Percentiles rank a stretch among this genome's conserved stretches.
These are phyloP conservation scores for Talaromyces rugulosus DNA, from an alignment of 2,329 filamentous ascomycete genomes.

Conservation along the genomic window DNA sequence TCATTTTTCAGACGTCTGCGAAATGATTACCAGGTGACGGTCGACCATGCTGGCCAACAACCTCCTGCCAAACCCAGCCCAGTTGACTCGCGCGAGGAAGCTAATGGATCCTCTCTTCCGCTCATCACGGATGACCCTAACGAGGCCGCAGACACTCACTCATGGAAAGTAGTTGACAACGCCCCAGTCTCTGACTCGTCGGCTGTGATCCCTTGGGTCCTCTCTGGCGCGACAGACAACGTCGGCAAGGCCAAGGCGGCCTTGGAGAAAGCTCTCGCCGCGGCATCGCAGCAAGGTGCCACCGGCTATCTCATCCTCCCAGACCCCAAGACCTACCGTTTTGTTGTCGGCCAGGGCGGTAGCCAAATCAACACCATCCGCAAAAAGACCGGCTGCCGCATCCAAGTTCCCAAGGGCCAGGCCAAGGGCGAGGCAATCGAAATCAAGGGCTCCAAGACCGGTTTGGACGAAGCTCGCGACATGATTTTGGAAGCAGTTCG, in stretches of 20 bases:
- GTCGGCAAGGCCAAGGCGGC: constrained; percentile 75
- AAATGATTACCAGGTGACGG: constrained; percentile 80
- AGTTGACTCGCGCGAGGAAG: constrained; percentile 46
- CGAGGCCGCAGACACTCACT: constrained; percentile 62
- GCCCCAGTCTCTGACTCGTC: constrained; percentile 22
- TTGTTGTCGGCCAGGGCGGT: constrained; percentile 83
- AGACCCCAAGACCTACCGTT: constrained; percentile 83
- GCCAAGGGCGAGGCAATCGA: constrained; percentile 76
- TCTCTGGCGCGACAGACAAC: constrained; percentile 73
- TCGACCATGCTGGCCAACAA: constrained; percentile 82
- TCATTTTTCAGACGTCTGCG: constrained; percentile 89
- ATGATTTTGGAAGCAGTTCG: constrained; percentile 81
- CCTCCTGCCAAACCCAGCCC: constrained; percentile 65
- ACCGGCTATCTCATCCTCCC: constrained; percentile 87
- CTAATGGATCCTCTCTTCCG: constrained; percentile 62
- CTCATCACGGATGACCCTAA: constrained; percentile 85
- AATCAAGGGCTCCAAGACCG: constrained; percentile 73
- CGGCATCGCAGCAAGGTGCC: constrained; percentile 49
- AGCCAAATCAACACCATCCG: constrained; percentile 90
- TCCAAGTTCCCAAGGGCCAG: constrained; percentile 85
- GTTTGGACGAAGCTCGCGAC: constrained; percentile 81
- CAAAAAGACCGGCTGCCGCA: constrained; percentile 86
- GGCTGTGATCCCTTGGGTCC: constrained; percentile 70
- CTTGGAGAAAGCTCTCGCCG: constrained; percentile 67
- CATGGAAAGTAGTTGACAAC: constrained; percentile 74